Evolutionary conservation across 2,329 filamentous ascomycete species (phyloP), one percentile per base, ranked within the genome.

Genomic region (Aspergillus texensis): DNA sequence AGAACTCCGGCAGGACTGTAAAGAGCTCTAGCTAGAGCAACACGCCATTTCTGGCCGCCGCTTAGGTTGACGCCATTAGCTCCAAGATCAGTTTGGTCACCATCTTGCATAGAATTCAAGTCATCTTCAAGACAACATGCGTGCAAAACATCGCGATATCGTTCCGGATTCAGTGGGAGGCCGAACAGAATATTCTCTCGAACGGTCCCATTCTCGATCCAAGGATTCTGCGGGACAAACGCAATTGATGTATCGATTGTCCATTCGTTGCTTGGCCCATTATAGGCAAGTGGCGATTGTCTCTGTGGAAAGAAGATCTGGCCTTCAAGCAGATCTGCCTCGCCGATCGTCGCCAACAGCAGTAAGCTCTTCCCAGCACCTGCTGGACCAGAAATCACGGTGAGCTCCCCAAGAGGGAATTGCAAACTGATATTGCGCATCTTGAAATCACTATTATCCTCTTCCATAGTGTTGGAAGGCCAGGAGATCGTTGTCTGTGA

Each of bases 21-120:
- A 21, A 94, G 81, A 1, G 91, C 91, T 58, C 91, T 83, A 4
- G 91, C 91, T 68, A 94, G 86, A 1, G 90, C 91, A 50, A 94
- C 85, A 59, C 91, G 86, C 89, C 91, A 93, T 74, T 91, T 89
- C 77, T 95, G 92, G 0, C 92, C 92, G 65, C 92, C 92, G 65
- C 89, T 92, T 21, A 95, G 81, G 68, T 93, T 93, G 70, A 94
- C 91, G 4, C 92, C 92, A 65, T 93, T 93, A 6, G 90, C 89
- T 11, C 92, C 92, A 58, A 94, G 90, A 71, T 93, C 90, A 0
- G 92, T 94, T 56, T 85, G 78, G 70, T 94, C 91, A 3, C 91
- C 91, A 71, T 93, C 89, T 0, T 85, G 79, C 21, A 95, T 83
- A 79, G 91, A 91, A 32, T 89, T 85, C 45, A 95, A 79, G 69